Evolutionary conservation across 352 stramenopile genomes (phyloP), one percentile per base, ranked within the genome.

Genomic region (Bremia lactucae): DNA sequence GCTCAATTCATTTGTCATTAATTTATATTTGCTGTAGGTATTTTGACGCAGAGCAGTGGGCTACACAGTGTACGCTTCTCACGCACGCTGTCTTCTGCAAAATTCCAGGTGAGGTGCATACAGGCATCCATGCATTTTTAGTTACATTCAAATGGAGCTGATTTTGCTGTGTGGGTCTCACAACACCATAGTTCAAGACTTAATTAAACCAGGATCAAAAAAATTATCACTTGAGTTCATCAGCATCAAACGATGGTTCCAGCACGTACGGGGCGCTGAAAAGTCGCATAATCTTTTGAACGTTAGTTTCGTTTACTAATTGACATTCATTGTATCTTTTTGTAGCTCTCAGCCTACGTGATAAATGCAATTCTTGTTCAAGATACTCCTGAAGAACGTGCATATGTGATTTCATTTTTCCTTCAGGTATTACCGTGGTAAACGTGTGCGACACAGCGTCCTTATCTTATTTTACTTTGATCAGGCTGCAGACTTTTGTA

Each of bases 311-410:
- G 24, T 15, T 22, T 20, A 3, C 16, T 55, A 26, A 55, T 34
- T 20, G 3, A 18, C 36, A 1, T 31, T 31, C 23, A 31, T 25
- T 13, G 39, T 3, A 21, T 5, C 24, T 25, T 46, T 26, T 4
- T 35, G 9, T 44, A 93, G 80, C 47, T 90, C 2, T 84, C 75
- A 31, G 78, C 75, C 2, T 87, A 85, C 31, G 81, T 93, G 10
- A 72, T 90, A 46, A 91, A 91, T 38, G 68, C 70, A 9, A 62
- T 93, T 18, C 52, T 93, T 16, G 52, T 80, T 4, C 72, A 91
- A 72, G 65, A 83, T 10, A 71, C 59, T 2, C 50, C 63, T 11
- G 66, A 77, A 46, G 81, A 78, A 28, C 64, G 81, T 5, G 74
- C 72, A 2, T 61, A 83, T 55, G 68, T 78, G 31, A 85, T 93